These are phyloP conservation scores for Nemophila menziesii DNA, from an alignment of 257 asterid species.

Conservation along the genomic window DNA sequence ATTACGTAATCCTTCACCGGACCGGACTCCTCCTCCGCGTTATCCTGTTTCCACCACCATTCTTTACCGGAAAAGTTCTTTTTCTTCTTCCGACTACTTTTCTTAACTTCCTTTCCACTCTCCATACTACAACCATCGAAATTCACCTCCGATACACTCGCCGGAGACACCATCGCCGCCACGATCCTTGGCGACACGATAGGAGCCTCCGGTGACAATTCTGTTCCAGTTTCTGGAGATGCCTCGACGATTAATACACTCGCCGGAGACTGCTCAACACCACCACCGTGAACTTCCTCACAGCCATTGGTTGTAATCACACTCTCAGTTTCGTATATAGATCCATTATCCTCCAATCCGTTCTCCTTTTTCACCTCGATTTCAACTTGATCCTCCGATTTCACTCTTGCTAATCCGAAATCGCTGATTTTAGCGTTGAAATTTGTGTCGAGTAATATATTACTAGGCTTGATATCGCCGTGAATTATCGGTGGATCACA, in stretches of 20 bases:
- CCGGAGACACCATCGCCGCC: conserved; percentile 65
- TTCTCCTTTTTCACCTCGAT: conserved; percentile 52
- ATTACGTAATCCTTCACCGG: conserved; percentile 79
- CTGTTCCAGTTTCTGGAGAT: conserved; percentile 55
- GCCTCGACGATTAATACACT: conserved; percentile 57
- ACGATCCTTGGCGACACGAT: conserved; percentile 66
- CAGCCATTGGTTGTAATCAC: conserved; percentile 50
- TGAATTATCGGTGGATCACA: conserved; percentile 89
- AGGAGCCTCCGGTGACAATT: conserved; percentile 44
- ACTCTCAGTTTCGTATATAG: conserved; percentile 68
- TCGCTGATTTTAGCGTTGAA: conserved; percentile 80
- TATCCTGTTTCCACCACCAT: conserved; percentile 99
- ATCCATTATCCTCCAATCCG: conserved; percentile 53
- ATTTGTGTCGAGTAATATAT: conserved; percentile 46
- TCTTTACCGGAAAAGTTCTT: conserved; percentile 64
- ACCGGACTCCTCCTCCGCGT: conserved; percentile 42
- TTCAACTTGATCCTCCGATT: conserved; percentile 49
- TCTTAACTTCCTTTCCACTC: conserved; percentile 42
- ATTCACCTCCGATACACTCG: conserved; percentile 54
- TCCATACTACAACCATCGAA: conserved; percentile 48
- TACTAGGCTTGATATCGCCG: conserved; percentile 94
- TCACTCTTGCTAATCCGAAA: conserved; percentile 86
- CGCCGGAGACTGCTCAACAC: conserved; percentile 58
- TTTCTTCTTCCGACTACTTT: conserved; percentile 42
- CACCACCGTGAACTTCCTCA: conserved; percentile 46